Base-by-base conservation (phyloP, 352 stramenopile species). In the Globisporangium irregulare region DNA sequence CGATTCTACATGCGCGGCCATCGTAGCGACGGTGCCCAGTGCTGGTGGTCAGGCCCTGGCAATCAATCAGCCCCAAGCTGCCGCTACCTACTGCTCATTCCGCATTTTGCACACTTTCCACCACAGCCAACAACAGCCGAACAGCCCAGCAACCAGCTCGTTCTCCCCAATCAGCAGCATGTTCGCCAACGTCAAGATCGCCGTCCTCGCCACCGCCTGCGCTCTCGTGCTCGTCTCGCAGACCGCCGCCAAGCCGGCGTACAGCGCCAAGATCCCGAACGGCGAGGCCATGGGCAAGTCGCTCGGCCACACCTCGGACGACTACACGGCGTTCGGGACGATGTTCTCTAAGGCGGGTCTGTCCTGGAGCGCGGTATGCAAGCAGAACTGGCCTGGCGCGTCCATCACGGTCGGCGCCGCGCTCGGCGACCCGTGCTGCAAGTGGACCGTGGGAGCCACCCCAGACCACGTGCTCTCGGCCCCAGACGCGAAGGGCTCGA, bases 391-490 rank as follows among this genome's bases (percentile, higher is more conserved):
- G 70, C 78, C 78, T 5, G 76, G 74, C 32, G 66, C 76, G 22
- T 73, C 69, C 29, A 69, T 82, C 59, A 84, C 77, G 36, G 73
- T 70, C 50, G 79, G 79, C n/a, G 67, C 67, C 25, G 78, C 72
- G 12, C 80, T 85, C 70, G 79, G 79, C 7, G 79, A 86, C 71
- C 79, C 79, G 67, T 86, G 79, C 75, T 86, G 79, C 73, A 86
- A 72, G n/a, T 86, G 79, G 79, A 76, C 58, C 18, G 67, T 54
- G 14, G 68, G 75, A 32, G 73, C 66, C 12, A 78, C 50, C 3
- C 68, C 79, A 22, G 79, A 86, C 51, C 78, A 73, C 51, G 59
- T 34, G 43, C 65, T 84, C n/a, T 73, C 70, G 32, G 73, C 78
- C 48, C 68, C 70, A 18, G 74, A 80, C 56, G 73, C 75, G 32